Evolutionary conservation across 495 filamentous ascomycete species (phyloP), one percentile per base, ranked within the genome.

Genomic region (Hypomontagnella submonticulosa): DNA sequence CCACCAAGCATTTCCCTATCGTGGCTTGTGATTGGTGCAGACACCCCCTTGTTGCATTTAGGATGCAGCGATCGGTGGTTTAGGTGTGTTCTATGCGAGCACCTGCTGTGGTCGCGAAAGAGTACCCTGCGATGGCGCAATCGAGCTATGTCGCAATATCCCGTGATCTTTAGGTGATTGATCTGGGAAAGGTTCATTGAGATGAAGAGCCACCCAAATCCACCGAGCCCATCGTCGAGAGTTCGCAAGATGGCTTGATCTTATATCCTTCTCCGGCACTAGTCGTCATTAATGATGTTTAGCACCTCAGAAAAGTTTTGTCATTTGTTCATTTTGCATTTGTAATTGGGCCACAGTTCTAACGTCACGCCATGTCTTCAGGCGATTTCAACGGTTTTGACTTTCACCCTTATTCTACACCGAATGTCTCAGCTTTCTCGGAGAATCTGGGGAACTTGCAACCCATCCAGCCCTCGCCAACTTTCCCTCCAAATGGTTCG

Each of bases 301-400:
- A 68, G 71, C 63, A 68, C 67, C 63, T 71, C 63, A 67, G 50
- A 58, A 58, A 59, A 13, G 50, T 53, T 55, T 49, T 66, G 63
- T 47, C 46, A 36, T 43, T 16, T 42, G 41, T 47, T 43, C 49
- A 55, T 63, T 66, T 64, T 52, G 69, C 23, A 53, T 42, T 69
- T 63, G 57, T 71, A 57, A 61, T 51, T 62, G 58, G 57, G 52
- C 40, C 54, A 68, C 58, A 61, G 32, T 53, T 64, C 57, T 73
- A 71, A 69, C 68, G 46, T 71, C 63, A 67, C 71, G 59, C 66
- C 64, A 82, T 82, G 79, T 73, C 79, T 77, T 72, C 79, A 83
- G 79, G 76, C 71, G 79, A 82, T 59, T 83, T 80, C 55, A 77
- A 74, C 71, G 79, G 80, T 56, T 73, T 77, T 55, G 80, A 82